phyloP scores from a whole-genome alignment of 23 red algal species.

The Gracilaria caudata region DNA sequence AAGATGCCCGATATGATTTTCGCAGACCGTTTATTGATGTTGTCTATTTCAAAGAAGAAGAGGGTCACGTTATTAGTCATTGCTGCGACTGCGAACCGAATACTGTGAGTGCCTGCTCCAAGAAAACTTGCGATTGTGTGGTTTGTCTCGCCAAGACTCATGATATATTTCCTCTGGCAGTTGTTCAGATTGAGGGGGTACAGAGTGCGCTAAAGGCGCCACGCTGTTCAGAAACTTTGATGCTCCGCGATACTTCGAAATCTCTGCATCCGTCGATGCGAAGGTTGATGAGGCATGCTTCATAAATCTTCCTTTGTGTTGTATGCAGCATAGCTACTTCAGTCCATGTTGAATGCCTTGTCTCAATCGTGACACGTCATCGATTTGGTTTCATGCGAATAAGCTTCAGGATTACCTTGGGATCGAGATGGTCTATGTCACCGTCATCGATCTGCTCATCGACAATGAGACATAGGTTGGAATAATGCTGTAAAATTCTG shows the following conservation, averaged over 20 bases:
- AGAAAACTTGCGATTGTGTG: slow-evolving; percentile 63
- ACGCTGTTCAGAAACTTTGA: not conserved
- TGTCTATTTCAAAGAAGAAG: slow-evolving; percentile 41
- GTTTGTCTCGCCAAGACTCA: slow-evolving; percentile 32
- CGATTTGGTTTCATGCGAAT: slow-evolving; percentile 75
- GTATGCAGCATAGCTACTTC: too few relatives aligned
- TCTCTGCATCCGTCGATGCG: not conserved
- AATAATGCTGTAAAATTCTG: slow-evolving; percentile 63
- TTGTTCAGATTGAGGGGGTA: slow-evolving; percentile 37
- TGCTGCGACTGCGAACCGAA: slow-evolving; percentile 74
- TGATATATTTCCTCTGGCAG: slow-evolving; percentile 38
- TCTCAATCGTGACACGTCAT: not conserved
- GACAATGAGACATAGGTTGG: slow-evolving; percentile 70
- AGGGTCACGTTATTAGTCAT: slow-evolving; percentile 23
- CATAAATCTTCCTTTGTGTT: not conserved
- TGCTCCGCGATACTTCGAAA: slow-evolving; percentile 27
- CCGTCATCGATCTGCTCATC: slow-evolving; percentile 86
- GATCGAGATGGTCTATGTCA: slow-evolving; percentile 78
- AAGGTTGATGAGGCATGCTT: not conserved
- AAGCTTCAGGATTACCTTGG: slow-evolving; percentile 52
- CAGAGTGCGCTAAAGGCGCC: slow-evolving; percentile 5
- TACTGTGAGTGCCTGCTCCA: slow-evolving; percentile 33
- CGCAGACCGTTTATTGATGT: slow-evolving; percentile 59
- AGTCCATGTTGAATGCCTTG: not conserved
- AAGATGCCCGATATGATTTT: slow-evolving; percentile 44